Evolutionary conservation across 2,329 filamentous ascomycete species (phyloP).

Genomic region (Botrytis medusae): DNA sequence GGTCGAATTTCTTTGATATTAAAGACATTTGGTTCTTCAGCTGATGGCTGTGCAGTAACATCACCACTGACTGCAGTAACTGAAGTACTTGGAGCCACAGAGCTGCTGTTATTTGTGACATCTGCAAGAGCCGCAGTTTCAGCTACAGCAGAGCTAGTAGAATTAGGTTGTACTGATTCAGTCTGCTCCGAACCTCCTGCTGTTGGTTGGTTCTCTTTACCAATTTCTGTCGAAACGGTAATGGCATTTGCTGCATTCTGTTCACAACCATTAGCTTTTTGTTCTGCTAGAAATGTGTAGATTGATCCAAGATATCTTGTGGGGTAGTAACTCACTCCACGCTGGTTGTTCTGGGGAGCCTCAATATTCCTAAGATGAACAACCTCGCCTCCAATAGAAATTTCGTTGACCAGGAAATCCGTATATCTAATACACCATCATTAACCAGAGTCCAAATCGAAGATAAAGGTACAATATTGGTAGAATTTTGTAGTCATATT

Average conservation of each 20-base stretch:
- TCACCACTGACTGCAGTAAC: neutral
- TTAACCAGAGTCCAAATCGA: neutral
- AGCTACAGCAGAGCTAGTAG: neutral
- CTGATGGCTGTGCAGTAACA: slow-evolving; percentile 1
- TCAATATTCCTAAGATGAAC: slow-evolving; percentile 54
- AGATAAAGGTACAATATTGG: neutral
- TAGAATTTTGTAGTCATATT: too few species aligned
- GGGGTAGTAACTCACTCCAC: neutral
- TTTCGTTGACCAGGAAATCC: slow-evolving; percentile 74
- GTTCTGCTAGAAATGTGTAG: neutral
- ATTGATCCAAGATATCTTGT: neutral
- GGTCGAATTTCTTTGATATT: slow-evolving; percentile 41
- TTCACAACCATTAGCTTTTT: neutral
- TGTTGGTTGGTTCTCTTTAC: slow-evolving; percentile 14
- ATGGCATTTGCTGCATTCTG: slow-evolving; percentile 1
- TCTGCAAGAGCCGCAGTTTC: neutral
- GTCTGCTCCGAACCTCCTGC: neutral
- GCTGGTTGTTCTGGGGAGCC: slow-evolving; percentile 22
- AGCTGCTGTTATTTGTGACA: neutral
- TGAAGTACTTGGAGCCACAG: neutral
- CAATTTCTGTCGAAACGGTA: neutral
- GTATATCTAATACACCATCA: slow-evolving; percentile 55
- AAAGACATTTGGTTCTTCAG: neutral
- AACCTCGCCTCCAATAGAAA: slow-evolving; percentile 61
- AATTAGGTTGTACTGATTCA: neutral